Evolutionary conservation across 1,284 basidiomycete species (phyloP).

Genomic region (Cerioporus squamosus): DNA sequence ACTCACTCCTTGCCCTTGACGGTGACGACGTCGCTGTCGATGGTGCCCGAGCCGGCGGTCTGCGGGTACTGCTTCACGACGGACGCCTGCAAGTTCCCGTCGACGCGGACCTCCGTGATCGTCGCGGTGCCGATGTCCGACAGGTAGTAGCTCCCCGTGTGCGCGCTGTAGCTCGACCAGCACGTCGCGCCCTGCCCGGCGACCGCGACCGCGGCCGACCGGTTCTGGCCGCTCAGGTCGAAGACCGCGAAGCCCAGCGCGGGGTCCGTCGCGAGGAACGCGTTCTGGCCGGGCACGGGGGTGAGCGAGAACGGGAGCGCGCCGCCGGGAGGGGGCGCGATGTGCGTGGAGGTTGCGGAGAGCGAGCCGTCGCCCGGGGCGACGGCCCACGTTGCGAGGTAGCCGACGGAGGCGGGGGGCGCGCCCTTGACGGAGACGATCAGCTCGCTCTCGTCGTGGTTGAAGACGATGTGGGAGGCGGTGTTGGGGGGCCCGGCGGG

Average conservation of each 20-base stretch:
- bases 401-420: slow-evolving; percentile 44
- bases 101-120: slow-evolving; percentile 52
- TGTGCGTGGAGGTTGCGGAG: slow-evolving; percentile 42
- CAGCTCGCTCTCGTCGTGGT: slow-evolving; percentile 45
- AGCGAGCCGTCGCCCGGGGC: slow-evolving; percentile 44
- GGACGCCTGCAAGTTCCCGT: slow-evolving; percentile 42
- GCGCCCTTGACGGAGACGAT: slow-evolving; percentile 52
- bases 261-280: slow-evolving; percentile 51
- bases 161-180: slow-evolving; percentile 50
- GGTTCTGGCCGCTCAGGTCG: slow-evolving; percentile 38
- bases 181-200: slow-evolving; percentile 50
- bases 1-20: slow-evolving; percentile 48
- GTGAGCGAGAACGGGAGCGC: slow-evolving; percentile 53
- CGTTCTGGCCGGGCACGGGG: slow-evolving; percentile 48
- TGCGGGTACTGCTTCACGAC: background rate
- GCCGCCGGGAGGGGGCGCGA: slow-evolving; percentile 41
- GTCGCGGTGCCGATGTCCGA: slow-evolving; percentile 47
- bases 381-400: slow-evolving; percentile 52
- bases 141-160: slow-evolving; percentile 54
- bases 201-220: slow-evolving; percentile 40
- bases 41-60: background rate
- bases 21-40: slow-evolving; percentile 29
- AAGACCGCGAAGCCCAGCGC: slow-evolving; percentile 51
- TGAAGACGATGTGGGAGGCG: slow-evolving; percentile 49
- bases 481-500: slow-evolving; percentile 43